phyloP scores from a whole-genome alignment of 2,329 filamentous ascomycete genomes.

The Pseudogymnoascus pannorum region DNA sequence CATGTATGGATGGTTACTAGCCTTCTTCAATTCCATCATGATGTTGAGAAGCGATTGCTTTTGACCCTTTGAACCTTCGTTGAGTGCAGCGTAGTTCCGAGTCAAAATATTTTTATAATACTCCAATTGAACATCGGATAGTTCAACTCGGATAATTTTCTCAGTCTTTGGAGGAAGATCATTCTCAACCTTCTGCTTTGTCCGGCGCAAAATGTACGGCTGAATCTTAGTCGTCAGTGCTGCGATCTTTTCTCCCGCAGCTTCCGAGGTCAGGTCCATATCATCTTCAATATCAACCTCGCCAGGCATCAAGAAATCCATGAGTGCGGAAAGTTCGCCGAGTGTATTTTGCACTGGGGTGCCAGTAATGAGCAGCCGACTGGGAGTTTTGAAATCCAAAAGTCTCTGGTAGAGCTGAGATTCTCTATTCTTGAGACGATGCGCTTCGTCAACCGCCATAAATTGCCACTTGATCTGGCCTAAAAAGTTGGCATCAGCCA shows the following conservation, averaged over 20 bases:
- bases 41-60: constrained; percentile 96
- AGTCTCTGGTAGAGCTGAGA: constrained; percentile 87
- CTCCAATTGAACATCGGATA: constrained; percentile 92
- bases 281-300: constrained; percentile 86
- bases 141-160: constrained; percentile 96
- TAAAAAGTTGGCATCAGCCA: constrained; percentile 76
- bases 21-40: constrained; percentile 99
- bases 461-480: constrained; percentile 96
- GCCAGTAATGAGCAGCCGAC: constrained; percentile 87
- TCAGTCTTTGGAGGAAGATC: constrained; percentile 95
- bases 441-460: constrained; percentile 91
- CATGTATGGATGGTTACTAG: constrained; percentile 98
- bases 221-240: constrained; percentile 81
- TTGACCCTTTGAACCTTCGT: constrained; percentile 80
- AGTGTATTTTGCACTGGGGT: constrained; percentile 97
- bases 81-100: constrained; percentile 89
- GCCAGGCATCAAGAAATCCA: constrained; percentile 97
- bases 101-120: constrained; percentile 99
- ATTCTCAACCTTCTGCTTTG: constrained; percentile 95
- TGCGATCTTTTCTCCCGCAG: constrained; percentile 79
- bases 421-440: constrained; percentile 92
- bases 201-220: constrained; percentile 89
- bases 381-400: constrained; percentile 77
- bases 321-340: constrained; percentile 80
- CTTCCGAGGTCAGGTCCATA: constrained; percentile 72